Percentiles rank a stretch among this genome's conserved stretches.
Evolutionary conservation across 345 rosid species (phyloP).

Genomic region (Corchorus olitorius): DNA sequence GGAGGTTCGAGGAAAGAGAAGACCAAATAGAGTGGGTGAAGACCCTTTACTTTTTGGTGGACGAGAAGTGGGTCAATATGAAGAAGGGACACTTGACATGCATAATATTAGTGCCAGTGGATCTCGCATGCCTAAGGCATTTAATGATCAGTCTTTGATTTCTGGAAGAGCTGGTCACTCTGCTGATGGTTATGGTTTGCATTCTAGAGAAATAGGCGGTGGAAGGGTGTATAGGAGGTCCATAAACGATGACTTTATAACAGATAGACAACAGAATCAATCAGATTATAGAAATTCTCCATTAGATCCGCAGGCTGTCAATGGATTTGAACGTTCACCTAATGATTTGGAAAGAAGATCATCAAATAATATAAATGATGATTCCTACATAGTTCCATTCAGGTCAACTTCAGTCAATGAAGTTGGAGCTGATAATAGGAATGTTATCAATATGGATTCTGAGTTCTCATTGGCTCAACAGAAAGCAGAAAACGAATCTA

Average conservation of each 20-base stretch:
- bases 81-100: slow-evolving; percentile 48
- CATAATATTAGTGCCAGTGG: slow-evolving; percentile 50
- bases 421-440: slow-evolving; percentile 46
- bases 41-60: slow-evolving; percentile 63
- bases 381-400: slow-evolving; percentile 74
- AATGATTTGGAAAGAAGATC: slow-evolving; percentile 45
- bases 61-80: slow-evolving; percentile 42
- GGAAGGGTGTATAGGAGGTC: slow-evolving; percentile 48
- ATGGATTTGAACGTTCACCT: slow-evolving; percentile 53
- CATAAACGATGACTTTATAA: slow-evolving; percentile 55
- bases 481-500: slow-evolving; percentile 42
- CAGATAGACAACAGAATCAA: slow-evolving; percentile 40
- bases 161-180: slow-evolving; percentile 40
- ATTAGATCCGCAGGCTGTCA: slow-evolving; percentile 51
- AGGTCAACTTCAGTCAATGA: slow-evolving; percentile 47
- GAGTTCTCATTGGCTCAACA: slow-evolving; percentile 54
- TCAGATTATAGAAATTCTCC: slow-evolving; percentile 38
- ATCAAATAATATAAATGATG: slow-evolving; percentile 60
- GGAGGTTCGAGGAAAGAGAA: slow-evolving; percentile 53
- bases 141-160: slow-evolving; percentile 57
- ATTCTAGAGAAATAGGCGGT: slow-evolving; percentile 46
- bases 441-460: slow-evolving; percentile 59
- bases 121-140: slow-evolving; percentile 45
- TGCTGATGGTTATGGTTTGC: slow-evolving; percentile 38
- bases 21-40: slow-evolving; percentile 40